Evolutionary conservation across 441 rosid genomes (phyloP), one percentile per base, ranked within the genome.

Genomic region (Adansonia gregorii): DNA sequence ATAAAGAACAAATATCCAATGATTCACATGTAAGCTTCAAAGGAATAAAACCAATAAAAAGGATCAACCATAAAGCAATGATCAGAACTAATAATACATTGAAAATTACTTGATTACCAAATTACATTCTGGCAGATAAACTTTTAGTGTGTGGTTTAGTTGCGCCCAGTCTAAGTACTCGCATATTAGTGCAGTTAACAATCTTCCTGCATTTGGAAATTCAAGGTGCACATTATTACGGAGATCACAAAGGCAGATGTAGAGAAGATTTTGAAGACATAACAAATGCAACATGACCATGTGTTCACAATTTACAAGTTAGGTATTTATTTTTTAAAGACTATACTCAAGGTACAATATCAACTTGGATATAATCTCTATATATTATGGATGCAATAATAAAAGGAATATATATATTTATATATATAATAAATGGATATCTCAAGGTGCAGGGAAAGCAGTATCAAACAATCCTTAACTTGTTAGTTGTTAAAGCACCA

Each of bases 151-250:
- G 83, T 94, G 98, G 77, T 93, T 94, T 11, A 94, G 96, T 67
- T 96, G 91, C 0, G 98, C 96, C 99, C 99, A 96, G 82, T 96
- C 97, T 79, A 94, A 86, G 85, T 94, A 94, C 83, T 96, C 99
- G 74, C 96, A 96, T 69, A 96, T 74, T 24, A 94, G 75, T 46
- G 98, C 96, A 78, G 93, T 88, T 70, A 94, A 82, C 77, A 94
- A 83, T 85, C 96, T 92, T 74, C 99, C 99, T 96, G 89, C 88
- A 87, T 77, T 86, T 56, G n/a, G 54, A 78, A 74, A 45, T 58
- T 56, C 79, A 82, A 74, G 79, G 27, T 48, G 48, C 51, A 35
- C 12, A 20, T 43, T 43, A 24, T 12, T 10, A 60, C 58, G 49
- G 19, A 67, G 43, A 27, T 17, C 8, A 45, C 43, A 46, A 19